Evolutionary conservation across 169 alveolate species (phyloP), one percentile per base, ranked within the genome.

Genomic region (Cryptosporidium canis): DNA sequence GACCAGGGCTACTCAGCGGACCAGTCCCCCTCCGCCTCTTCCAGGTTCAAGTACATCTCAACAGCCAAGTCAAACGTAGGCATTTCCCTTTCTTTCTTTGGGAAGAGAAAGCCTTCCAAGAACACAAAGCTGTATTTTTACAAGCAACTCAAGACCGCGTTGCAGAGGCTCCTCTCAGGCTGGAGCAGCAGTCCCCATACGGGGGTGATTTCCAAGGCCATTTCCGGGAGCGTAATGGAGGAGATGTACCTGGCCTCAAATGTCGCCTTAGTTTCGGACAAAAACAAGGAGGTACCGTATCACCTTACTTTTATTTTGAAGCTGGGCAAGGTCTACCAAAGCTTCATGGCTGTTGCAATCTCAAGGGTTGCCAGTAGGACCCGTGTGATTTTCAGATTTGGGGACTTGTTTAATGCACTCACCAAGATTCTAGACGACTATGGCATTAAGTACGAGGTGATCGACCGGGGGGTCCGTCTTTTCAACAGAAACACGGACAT

Each of bases 51-150:
- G 6, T 35, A 61, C n/a, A 1, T 16, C n/a, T 8, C 47, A 18
- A 70, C 47, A 11, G 27, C 37, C 18, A 70, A 55, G n/a, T 41
- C 35, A 14, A 70, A 55, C 55, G 29, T 77, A 37, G 71, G 87
- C 2, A 31, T 77, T 33, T 77, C 87, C 16, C 58, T 77, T 24
- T 58, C 87, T 41, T 77, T 77, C 37, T 77, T 77, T 77, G 87
- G 87, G 21, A 61, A 58, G 35, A 77, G 71, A 55, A 77, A 44
- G 41, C 87, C 87, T 27, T 44, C 87, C 11, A 77, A 77, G 51
- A 61, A 41, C 29, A 77, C 72, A 33, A 77, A 53, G 45, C 16
- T 55, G 16, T 44, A 77, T 27, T 77, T 77, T 77, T 58, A 39
- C 18, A 77, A 58, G 24, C 44, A 61, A 16, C 43, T 77, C 31